A percentile compares a stretch with the other conserved stretches of the same genome.
phyloP scores from a whole-genome alignment of 106 monocot genomes.

The Allium cepa region DNA sequence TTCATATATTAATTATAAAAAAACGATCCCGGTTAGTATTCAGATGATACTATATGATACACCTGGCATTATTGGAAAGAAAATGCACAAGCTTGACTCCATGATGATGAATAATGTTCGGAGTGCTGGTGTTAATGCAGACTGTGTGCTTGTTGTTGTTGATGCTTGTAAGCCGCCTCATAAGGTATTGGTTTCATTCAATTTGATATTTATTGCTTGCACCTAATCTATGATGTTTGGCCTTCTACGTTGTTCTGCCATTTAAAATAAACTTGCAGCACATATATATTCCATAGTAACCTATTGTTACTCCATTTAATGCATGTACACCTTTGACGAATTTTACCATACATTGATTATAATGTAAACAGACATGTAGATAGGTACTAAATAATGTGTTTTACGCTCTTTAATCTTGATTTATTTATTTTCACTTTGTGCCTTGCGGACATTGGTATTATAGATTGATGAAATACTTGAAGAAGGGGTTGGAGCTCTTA shows the following conservation, averaged over 20 bases:
- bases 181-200: conserved; percentile 36
- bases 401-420: no score
- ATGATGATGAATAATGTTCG: conserved; percentile 99
- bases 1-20: conserved; percentile 18
- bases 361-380: no score
- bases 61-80: conserved; percentile 85
- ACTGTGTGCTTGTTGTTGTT: conserved; percentile 84
- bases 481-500: conserved; percentile 60
- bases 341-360: no score
- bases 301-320: no score
- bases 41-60: conserved; percentile 99
- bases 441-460: conserved; percentile 6
- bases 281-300: no score
- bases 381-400: no score
- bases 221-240: no score
- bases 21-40: conserved; percentile 35
- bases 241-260: no score
- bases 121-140: conserved; percentile 80
- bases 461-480: conserved; percentile 90
- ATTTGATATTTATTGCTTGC: no score
- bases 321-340: no score
- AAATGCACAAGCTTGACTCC: conserved; percentile 86
- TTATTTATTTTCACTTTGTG: background rate
- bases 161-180: conserved; percentile 89
- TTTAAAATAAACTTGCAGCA: no score